These are phyloP conservation scores for Colletotrichum sp. DNA, from an alignment of 2,329 filamentous ascomycete genomes.

Conservation along the genomic window DNA sequence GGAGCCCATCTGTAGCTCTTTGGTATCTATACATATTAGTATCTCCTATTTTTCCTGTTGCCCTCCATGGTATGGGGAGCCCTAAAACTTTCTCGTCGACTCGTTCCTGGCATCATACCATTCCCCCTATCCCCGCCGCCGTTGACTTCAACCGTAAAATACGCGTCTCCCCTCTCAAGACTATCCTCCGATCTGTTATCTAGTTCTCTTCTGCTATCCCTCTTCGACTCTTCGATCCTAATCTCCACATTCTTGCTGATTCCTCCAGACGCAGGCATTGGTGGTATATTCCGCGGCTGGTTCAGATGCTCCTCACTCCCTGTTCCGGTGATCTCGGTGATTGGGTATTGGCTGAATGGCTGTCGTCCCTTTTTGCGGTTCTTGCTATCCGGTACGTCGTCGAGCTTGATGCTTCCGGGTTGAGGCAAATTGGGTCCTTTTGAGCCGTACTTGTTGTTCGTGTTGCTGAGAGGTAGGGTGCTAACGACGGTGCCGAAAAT, in stretches of 20 bases:
- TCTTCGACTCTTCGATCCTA: background rate
- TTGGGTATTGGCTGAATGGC: conserved; percentile 9
- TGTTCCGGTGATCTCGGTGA: conserved; percentile 4
- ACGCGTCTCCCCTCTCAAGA: background rate
- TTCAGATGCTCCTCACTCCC: conserved; percentile 15
- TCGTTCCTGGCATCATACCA: background rate
- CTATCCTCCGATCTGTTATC: background rate
- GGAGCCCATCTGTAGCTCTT: background rate
- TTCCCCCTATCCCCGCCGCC: background rate
- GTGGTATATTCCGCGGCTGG: background rate
- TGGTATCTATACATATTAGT: background rate
- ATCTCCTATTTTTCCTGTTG: background rate
- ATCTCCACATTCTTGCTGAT: conserved; percentile 18
- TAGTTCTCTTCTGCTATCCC: background rate
- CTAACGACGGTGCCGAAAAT: background rate
- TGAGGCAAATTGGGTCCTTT: conserved; percentile 4
- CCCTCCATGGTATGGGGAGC: background rate
- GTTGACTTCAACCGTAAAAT: background rate
- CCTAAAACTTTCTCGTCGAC: background rate
- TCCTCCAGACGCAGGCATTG: background rate
- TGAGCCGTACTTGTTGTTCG: background rate
- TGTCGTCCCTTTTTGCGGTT: conserved; percentile 6
- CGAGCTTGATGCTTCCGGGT: conserved; percentile 11
- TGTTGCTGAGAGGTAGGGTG: background rate
- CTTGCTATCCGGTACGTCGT: background rate